phyloP scores from a whole-genome alignment of 306 rosid genomes.

The Medicago ruthenica region DNA sequence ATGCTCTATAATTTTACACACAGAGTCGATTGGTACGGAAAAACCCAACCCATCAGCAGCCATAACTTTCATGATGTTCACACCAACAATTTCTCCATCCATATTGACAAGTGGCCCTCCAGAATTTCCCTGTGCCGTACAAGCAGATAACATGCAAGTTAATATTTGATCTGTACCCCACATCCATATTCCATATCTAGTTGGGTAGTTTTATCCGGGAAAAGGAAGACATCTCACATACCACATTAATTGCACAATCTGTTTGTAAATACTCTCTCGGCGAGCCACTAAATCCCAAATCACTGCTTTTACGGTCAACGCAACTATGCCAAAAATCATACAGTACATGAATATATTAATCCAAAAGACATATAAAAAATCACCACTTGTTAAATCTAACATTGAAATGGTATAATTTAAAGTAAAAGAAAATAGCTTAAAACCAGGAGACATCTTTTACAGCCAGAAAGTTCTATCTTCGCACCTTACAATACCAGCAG shows the following conservation, averaged over 20 bases:
- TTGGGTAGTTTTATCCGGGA: conserved; percentile 7
- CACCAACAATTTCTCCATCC: conserved; percentile 92
- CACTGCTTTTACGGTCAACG: conserved; percentile 93
- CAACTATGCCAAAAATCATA: conserved; percentile 56
- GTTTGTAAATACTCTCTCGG: conserved; percentile 83
- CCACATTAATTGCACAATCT: conserved; percentile 81
- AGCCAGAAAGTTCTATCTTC: conserved; percentile 22
- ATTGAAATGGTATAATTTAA: conserved; percentile 9
- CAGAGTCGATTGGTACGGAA: conserved; percentile 82
- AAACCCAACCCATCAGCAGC: conserved; percentile 90
- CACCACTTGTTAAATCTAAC: conserved; percentile 14
- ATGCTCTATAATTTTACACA: conserved; percentile 71
- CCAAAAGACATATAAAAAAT: conserved; percentile 7
- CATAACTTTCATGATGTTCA: conserved; percentile 75
- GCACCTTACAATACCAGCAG: conserved; percentile 94
- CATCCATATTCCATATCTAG: conserved; percentile 29
- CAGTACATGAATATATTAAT: neutral
- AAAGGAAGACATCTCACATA: conserved; percentile 52
- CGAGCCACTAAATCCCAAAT: conserved; percentile 81
- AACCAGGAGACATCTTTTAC: neutral
- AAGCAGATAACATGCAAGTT: conserved; percentile 1
- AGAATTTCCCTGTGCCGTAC: conserved; percentile 77
- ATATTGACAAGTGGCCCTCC: conserved; percentile 93
- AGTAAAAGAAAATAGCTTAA: conserved; percentile 7
- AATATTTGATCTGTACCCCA: conserved; percentile 15